Percentiles rank a stretch among this genome's conserved stretches.
Evolutionary conservation across 495 filamentous ascomycete species (phyloP).

Genomic region (Lichina pygmaea): DNA sequence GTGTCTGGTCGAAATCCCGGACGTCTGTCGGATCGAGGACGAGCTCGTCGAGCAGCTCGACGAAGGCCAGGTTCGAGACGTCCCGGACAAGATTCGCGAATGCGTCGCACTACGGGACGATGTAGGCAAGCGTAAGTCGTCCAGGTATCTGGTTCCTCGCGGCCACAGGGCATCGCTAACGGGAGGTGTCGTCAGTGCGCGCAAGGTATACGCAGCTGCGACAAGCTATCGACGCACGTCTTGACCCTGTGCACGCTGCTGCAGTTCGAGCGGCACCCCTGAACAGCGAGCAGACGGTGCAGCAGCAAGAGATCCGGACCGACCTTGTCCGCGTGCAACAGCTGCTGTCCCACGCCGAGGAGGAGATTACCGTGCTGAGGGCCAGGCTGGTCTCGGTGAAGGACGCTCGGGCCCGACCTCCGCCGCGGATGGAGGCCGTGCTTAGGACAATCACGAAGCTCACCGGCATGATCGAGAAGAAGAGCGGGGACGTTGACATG

Average conservation of each 20-base stretch:
- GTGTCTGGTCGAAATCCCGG: constrained; percentile 40
- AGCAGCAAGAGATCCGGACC: constrained; percentile 59
- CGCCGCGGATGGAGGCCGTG: constrained; percentile 81
- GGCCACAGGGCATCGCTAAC: background rate
- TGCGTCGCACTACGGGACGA: constrained; percentile 37
- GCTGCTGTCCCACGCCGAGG: constrained; percentile 50
- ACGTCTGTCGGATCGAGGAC: constrained; percentile 28
- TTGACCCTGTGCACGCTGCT: constrained; percentile 33
- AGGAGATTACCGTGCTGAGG: constrained; percentile 53
- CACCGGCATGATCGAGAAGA: constrained; percentile 72
- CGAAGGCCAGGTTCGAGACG: constrained; percentile 31
- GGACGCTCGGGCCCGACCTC: constrained; percentile 12
- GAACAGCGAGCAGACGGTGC: constrained; percentile 47
- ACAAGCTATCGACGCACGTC: constrained; percentile 32
- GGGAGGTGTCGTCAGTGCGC: constrained; percentile 15
- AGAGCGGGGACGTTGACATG: constrained; percentile 66
- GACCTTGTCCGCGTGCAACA: constrained; percentile 40
- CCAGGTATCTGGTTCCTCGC: background rate
- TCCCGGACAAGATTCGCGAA: constrained; percentile 31
- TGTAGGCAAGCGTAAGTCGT: constrained; percentile 17
- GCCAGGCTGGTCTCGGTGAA: constrained; percentile 40
- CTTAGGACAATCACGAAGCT: constrained; percentile 75
- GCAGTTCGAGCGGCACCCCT: constrained; percentile 41
- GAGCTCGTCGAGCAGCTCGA: constrained; percentile 29
- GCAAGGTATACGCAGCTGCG: constrained; percentile 46